Evolutionary conservation across 2,329 filamentous ascomycete genomes (phyloP), one percentile per base, ranked within the genome.

Genomic region (Fusarium denticulatum): DNA sequence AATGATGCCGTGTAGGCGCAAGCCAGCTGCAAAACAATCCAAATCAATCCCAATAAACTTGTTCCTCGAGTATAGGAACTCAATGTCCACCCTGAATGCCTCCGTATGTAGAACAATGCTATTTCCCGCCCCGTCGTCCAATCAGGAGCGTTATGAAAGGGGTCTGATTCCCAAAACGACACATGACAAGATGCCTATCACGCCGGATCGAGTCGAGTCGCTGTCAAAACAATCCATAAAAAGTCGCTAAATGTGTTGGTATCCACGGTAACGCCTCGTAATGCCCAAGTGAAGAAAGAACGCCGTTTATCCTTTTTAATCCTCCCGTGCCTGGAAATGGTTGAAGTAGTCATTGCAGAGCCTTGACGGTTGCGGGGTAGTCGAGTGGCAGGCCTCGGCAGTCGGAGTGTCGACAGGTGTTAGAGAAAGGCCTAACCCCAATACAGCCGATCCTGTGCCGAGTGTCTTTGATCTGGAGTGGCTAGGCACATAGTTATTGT

Each of bases 401-500:
- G 67, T 67, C 24, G 78, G 77, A 22, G 72, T 73, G 34, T 79
- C 79, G 46, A 73, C 65, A 36, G 77, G 78, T 15, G 77, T 80
- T 28, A 80, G 64, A 24, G 75, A 74, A 42, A 79, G 72, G 12
- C 74, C 79, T 18, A 78, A 55, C 4, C 77, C 78, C 26, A 77
- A 36, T 32, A 67, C 69, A 22, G 72, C 72, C 32, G 72, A 75
- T 57, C 76, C 72, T 16, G 71, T 67, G 39, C 74, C 67, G 60
- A 80, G 77, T 4, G 82, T 83, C 79, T 80, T 82, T 60, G 82
- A 82, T n/a, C 82, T 81, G 58, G 64, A 74, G 70, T 82, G 82
- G 16, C 78, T 73, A 39, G 79, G 77, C 30, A 81, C 68, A 61
- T 80, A 82, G 47, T 53, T 64, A 24, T 69, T 69, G 45, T 49